A percentile compares a stretch with the other conserved stretches of the same genome.
Evolutionary conservation across 305 asterid genomes (phyloP).

Genomic region (Caryopteris hybrid): DNA sequence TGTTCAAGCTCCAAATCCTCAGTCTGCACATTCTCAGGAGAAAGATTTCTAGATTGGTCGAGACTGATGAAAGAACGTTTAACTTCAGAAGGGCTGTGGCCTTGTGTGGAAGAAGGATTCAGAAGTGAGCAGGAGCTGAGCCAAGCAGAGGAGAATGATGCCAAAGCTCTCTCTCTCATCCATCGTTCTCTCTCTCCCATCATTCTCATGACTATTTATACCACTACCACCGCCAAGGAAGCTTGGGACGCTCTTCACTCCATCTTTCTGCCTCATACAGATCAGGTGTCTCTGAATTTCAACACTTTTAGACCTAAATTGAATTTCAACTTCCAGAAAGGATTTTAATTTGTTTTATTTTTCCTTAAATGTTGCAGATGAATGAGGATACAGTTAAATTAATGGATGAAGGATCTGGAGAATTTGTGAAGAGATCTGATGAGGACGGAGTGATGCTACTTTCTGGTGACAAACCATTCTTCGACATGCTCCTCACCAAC

Average conservation of each 20-base stretch:
- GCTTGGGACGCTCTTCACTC: slow-evolving; percentile 18
- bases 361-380: neutral
- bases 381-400: neutral
- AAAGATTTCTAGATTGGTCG: neutral
- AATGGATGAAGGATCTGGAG: neutral
- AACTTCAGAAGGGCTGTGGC: slow-evolving; percentile 6
- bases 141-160: neutral
- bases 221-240: neutral
- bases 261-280: neutral
- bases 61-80: neutral
- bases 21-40: neutral
- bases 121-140: neutral
- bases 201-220: neutral
- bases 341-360: too few species aligned
- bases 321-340: too few species aligned
- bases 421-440: neutral
- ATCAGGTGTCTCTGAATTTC: too few species aligned
- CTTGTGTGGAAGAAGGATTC: neutral
- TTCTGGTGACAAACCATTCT: slow-evolving; percentile 14
- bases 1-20: neutral
- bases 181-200: neutral
- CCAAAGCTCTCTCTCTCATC: slow-evolving; percentile 7
- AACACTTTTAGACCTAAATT: too few species aligned
- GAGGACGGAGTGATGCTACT: neutral
- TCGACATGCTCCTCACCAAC: neutral